phyloP scores from a whole-genome alignment of 176 grass and related monocot genomes.

The Pontederia paniculata region DNA sequence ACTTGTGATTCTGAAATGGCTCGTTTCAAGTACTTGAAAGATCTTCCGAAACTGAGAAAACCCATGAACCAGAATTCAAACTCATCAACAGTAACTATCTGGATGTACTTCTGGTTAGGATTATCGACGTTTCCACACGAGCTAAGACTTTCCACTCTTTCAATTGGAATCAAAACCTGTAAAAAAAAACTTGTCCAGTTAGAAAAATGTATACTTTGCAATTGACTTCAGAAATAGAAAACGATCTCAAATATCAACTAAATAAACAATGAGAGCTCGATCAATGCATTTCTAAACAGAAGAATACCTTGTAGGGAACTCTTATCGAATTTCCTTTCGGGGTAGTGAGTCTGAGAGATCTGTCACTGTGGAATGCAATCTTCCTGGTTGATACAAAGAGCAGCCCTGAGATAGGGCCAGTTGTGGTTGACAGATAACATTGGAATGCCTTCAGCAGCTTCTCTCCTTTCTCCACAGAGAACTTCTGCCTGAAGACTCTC shows the following conservation, averaged over 20 bases:
- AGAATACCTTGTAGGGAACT: constrained; percentile 20
- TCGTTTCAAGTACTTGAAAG: constrained; percentile 2
- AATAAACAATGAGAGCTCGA: too few relatives aligned
- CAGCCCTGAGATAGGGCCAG: constrained; percentile 13
- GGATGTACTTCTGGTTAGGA: constrained; percentile 13
- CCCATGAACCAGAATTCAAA: constrained; percentile 20
- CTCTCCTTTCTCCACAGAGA: constrained; percentile 17
- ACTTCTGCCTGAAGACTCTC: constrained; percentile 16
- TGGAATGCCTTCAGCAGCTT: constrained; percentile 13
- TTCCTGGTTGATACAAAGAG: constrained; percentile 10
- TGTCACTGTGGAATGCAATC: constrained; percentile 16
- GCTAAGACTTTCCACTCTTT: neutral
- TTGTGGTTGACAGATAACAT: constrained; percentile 19
- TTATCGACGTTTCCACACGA: neutral
- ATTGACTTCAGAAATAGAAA: too few relatives aligned
- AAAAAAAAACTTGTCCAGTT: too few relatives aligned
- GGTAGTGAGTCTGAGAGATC: constrained; percentile 2
- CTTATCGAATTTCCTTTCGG: constrained; percentile 4
- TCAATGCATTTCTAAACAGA: neutral
- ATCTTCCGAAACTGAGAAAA: constrained; percentile 8
- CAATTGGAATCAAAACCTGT: constrained; percentile 11
- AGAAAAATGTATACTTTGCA: neutral
- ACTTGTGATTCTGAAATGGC: neutral
- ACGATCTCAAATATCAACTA: too few relatives aligned
- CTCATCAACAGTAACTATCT: constrained; percentile 12